These are phyloP conservation scores for Eucalyptus marginata DNA, from an alignment of 345 rosid genomes.

Conservation along the genomic window DNA sequence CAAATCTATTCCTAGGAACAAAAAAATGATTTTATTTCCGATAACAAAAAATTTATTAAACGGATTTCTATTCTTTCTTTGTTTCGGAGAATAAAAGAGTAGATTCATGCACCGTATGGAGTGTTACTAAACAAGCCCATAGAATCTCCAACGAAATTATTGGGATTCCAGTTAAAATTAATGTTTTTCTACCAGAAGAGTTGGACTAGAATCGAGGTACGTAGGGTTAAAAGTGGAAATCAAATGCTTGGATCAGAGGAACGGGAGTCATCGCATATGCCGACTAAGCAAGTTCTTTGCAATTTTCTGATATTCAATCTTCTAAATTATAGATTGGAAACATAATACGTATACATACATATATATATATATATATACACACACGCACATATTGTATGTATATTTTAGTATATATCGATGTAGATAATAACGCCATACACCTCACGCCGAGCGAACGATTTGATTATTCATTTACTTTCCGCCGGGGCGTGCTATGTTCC, in stretches of 20 bases:
- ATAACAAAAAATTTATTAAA: no score
- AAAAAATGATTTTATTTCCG: no score
- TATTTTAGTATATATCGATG: neutral
- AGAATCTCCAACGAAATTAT: neutral
- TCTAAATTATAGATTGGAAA: neutral
- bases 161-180: neutral
- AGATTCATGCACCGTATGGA: no score
- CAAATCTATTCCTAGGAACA: no score
- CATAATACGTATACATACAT: fast-evolving
- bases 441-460: neutral
- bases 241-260: neutral
- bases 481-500: neutral
- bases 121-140: fast-evolving
- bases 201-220: neutral
- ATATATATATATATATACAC: fast-evolving
- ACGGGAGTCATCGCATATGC: neutral
- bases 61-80: fast-evolving
- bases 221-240: fast-evolving
- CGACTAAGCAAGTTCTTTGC: neutral
- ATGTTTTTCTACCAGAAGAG: neutral
- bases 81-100: fast-evolving
- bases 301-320: neutral
- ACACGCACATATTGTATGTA: fast-evolving
- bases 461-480: neutral
- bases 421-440: neutral